A percentile compares a stretch with the other conserved stretches of the same genome.
These are phyloP conservation scores for Penicillium odoratum DNA, from an alignment of 495 filamentous ascomycete genomes.

Conservation along the genomic window DNA sequence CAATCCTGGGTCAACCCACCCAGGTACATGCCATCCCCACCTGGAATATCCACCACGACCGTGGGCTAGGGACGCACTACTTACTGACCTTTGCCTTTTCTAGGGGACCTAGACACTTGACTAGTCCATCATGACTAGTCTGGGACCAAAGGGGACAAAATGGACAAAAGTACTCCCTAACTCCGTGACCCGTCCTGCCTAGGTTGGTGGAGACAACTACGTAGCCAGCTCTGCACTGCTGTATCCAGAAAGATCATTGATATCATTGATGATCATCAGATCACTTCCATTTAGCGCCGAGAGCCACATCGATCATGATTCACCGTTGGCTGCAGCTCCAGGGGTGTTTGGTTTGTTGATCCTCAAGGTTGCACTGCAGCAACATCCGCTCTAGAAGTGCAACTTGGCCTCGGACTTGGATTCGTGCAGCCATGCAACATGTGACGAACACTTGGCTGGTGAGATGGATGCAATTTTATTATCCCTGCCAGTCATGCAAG, in stretches of 20 bases:
- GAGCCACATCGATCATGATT: conserved; percentile 4
- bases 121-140: not conserved
- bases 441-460: conserved; percentile 17
- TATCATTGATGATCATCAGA: not conserved
- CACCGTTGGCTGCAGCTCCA: not conserved
- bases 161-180: not conserved
- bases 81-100: not conserved
- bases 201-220: not conserved
- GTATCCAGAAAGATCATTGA: not conserved
- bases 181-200: not conserved
- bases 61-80: conserved; percentile 6
- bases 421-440: conserved; percentile 10
- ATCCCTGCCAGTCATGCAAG: conserved; percentile 13
- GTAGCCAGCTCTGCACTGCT: not conserved
- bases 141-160: not conserved
- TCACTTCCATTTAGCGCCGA: not conserved
- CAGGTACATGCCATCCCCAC: conserved; percentile 7
- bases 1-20: not conserved
- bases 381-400: conserved; percentile 9
- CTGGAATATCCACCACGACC: conserved; percentile 4
- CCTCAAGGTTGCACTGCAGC: conserved; percentile 20
- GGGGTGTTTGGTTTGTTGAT: conserved; percentile 6
- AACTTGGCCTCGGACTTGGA: conserved; percentile 17
- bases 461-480: conserved; percentile 18
- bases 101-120: not conserved